A percentile compares a stretch with the other conserved stretches of the same genome.
These are phyloP conservation scores for Fraxinus velutina DNA, from an alignment of 305 asterid species.

Conservation along the genomic window DNA sequence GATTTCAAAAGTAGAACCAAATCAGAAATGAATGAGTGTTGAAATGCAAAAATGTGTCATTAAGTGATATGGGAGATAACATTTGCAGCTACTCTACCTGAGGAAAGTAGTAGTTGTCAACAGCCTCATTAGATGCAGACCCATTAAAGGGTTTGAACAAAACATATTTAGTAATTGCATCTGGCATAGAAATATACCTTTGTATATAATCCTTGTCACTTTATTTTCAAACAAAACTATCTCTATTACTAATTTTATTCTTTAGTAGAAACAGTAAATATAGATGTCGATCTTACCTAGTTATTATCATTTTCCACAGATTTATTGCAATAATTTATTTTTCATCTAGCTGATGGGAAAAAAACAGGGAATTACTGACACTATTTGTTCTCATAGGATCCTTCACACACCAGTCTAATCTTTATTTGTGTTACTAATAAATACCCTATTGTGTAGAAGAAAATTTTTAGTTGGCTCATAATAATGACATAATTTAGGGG, in stretches of 20 bases:
- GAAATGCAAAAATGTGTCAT: neutral
- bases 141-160: neutral
- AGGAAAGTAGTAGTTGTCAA: neutral
- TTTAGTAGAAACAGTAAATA: neutral
- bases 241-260: neutral
- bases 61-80: neutral
- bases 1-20: neutral
- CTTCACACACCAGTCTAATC: neutral
- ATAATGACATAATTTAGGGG: neutral
- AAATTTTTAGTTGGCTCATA: neutral
- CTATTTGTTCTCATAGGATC: neutral
- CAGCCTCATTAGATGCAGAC: neutral
- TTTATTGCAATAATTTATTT: neutral
- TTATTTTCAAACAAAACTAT: neutral
- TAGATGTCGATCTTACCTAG: neutral
- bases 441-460: neutral
- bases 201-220: neutral
- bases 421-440: neutral
- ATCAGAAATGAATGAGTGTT: neutral
- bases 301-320: neutral
- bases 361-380: neutral
- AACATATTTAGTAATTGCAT: neutral
- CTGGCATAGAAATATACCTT: neutral
- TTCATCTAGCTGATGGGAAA: neutral
- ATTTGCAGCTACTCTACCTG: slow-evolving; percentile 1